Evolutionary conservation across 352 stramenopile genomes (phyloP), one percentile per base, ranked within the genome.

Genomic region (Phytophthora uliginosa): DNA sequence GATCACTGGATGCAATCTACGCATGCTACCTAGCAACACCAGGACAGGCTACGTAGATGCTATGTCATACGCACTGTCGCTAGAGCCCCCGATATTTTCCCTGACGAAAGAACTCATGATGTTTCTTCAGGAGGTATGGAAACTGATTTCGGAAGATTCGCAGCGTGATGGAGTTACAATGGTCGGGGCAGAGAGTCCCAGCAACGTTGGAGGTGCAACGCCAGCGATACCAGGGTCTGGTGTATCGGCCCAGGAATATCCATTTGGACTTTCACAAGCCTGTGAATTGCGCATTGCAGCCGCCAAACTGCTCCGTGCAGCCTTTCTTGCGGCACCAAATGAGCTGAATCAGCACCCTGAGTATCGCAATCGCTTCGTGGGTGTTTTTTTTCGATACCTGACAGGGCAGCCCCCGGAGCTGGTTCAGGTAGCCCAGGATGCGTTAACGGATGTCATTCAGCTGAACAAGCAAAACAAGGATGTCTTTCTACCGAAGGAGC

Each of bases 401-500:
- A 99, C 81, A 20, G 91, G 82, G 2, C 90, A 97, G 17, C 88
- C 89, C 0, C 79, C 95, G 12, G 86, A 97, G 63, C 71, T 97
- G 24, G 90, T 97, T 22, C 79, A 91, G 20, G 87, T 87, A 52
- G 89, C 92, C 28, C 90, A 98, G 45, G 73, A 95, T 52, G 83
- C 90, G 31, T 85, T 97, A 34, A 95, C 82, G 13, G 82, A 93
- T 34, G 91, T 91, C 18, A 93, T 92, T 61, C 86, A 95, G 36
- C 67, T 96, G 60, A 97, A 96, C 79, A 95, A 95, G 74, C 78
- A 89, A 55, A 87, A 96, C 65, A 95, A 96, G 47, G 88, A 97
- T 70, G 84, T 94, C 24, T 86, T 90, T 70, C 71, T 99, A 33
- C 91, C 95, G 22, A 99, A 99, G 73, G 97, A 99, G 59, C 74